phyloP scores from a whole-genome alignment of 108 stramenopile species.

The Conticribra weissflogii region DNA sequence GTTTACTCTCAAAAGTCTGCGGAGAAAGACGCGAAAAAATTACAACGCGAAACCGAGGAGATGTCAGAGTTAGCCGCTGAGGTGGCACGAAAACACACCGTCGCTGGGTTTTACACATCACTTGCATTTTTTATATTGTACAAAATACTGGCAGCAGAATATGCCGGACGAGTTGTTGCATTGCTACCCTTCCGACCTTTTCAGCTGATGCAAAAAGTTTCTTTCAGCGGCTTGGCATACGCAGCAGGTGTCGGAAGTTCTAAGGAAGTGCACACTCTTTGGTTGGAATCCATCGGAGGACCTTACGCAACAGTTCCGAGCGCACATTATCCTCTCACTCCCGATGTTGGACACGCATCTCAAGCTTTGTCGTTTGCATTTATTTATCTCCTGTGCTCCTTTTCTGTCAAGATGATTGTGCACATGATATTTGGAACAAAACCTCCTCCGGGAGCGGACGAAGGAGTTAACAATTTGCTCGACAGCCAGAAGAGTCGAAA shows the following conservation, averaged over 20 bases:
- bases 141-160: conserved; percentile 71
- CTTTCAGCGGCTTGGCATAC: conserved; percentile 61
- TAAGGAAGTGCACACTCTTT: conserved; percentile 20
- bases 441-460: conserved; percentile 71
- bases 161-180: conserved; percentile 69
- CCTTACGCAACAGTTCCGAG: conserved; percentile 11
- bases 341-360: conserved; percentile 37
- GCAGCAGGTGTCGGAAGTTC: conserved; percentile 10
- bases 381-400: conserved; percentile 64
- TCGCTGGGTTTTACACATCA: conserved; percentile 53
- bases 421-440: conserved; percentile 57
- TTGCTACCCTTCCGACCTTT: conserved; percentile 79
- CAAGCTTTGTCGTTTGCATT: conserved; percentile 78
- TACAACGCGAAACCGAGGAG: conserved; percentile 69
- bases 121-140: conserved; percentile 75
- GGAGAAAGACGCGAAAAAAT: conserved; percentile 48
- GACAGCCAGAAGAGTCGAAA: conserved; percentile 50
- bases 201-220: conserved; percentile 46
- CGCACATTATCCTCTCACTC: conserved; percentile 20
- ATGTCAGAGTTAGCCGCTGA: conserved; percentile 41
- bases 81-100: conserved; percentile 62
- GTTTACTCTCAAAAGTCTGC: conserved; percentile 29
- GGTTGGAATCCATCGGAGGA: conserved; percentile 21
- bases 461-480: conserved; percentile 59
- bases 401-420: conserved; percentile 73